These are phyloP conservation scores for Umbelopsis vinacea DNA, from an alignment of 192 early-diverging fungal species.

Conservation along the genomic window DNA sequence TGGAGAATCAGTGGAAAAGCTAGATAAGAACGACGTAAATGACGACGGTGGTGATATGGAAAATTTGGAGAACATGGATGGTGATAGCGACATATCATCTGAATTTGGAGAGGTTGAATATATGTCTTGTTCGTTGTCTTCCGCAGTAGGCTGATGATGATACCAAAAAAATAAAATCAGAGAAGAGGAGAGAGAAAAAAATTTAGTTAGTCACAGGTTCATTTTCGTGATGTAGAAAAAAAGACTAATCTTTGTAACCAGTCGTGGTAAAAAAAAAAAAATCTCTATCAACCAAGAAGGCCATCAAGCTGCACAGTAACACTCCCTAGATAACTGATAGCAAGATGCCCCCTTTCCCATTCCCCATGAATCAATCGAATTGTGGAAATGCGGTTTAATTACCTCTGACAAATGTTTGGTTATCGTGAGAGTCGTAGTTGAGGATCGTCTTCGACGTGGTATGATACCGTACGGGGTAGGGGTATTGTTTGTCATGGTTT, in stretches of 20 bases:
- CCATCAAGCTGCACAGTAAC: too few species aligned
- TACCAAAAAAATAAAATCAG: background rate
- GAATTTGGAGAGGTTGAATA: background rate
- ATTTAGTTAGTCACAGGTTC: constrained; percentile 5
- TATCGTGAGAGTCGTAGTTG: background rate
- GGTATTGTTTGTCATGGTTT: background rate
- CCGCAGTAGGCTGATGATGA: background rate
- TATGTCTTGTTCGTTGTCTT: background rate
- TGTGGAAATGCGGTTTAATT: background rate
- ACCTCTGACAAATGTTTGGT: constrained; percentile 5
- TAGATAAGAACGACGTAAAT: constrained; percentile 1
- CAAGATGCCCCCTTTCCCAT: too few species aligned
- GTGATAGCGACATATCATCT: background rate
- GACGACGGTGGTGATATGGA: constrained; percentile 12
- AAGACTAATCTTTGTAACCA: too few species aligned
- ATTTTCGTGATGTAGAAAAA: background rate
- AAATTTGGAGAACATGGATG: constrained; percentile 8
- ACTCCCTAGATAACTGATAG: too few species aligned
- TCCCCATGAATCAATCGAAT: background rate
- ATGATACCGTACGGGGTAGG: constrained; percentile 4
- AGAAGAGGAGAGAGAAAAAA: background rate
- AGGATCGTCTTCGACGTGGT: constrained; percentile 10
- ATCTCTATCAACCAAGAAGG: background rate
- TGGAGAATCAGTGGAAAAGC: background rate
- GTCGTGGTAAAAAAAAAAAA: background rate